Evolutionary conservation across 371 early-diverging fungal genomes (phyloP).

Genomic region (Lichtheimia ramosa): DNA sequence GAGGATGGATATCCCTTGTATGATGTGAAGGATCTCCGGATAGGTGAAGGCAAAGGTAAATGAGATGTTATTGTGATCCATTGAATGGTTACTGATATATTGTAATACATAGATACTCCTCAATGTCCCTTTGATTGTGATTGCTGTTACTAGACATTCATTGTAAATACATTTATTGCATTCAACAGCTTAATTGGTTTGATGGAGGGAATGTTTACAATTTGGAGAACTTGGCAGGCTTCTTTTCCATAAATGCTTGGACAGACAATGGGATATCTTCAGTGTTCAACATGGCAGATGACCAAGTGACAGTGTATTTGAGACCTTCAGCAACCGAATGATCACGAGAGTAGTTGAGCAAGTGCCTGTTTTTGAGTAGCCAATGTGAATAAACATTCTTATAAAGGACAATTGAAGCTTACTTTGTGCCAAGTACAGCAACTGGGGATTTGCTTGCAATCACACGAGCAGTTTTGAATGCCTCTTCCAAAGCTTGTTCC

Average conservation of each 20-base stretch:
- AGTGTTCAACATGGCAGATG: conserved; percentile 76
- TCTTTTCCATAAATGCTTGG: conserved; percentile 56
- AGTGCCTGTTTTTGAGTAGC: conserved; percentile 44
- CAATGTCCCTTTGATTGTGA: conserved; percentile 51
- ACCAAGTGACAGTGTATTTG: conserved; percentile 87
- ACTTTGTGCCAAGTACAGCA: conserved; percentile 87
- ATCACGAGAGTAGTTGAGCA: conserved; percentile 88
- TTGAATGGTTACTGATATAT: not conserved
- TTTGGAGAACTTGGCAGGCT: conserved; percentile 62
- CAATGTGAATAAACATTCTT: no score
- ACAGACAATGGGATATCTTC: conserved; percentile 66
- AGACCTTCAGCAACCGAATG: conserved; percentile 89
- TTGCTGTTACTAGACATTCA: conserved; percentile 37
- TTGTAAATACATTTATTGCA: not conserved
- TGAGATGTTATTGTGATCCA: not conserved
- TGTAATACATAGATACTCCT: conserved; percentile 35
- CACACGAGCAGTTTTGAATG: conserved; percentile 65
- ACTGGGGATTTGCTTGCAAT: conserved; percentile 93
- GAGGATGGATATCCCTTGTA: conserved; percentile 56
- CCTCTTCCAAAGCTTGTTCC: conserved; percentile 42
- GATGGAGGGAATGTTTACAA: conserved; percentile 37
- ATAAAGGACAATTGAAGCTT: conserved; percentile 5
- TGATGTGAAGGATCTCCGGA: conserved; percentile 47
- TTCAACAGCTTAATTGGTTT: not conserved
- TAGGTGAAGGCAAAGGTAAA: conserved; percentile 34